Evolutionary conservation across 345 rosid genomes (phyloP), one percentile per base, ranked within the genome.

Genomic region (Populus pruinosa): DNA sequence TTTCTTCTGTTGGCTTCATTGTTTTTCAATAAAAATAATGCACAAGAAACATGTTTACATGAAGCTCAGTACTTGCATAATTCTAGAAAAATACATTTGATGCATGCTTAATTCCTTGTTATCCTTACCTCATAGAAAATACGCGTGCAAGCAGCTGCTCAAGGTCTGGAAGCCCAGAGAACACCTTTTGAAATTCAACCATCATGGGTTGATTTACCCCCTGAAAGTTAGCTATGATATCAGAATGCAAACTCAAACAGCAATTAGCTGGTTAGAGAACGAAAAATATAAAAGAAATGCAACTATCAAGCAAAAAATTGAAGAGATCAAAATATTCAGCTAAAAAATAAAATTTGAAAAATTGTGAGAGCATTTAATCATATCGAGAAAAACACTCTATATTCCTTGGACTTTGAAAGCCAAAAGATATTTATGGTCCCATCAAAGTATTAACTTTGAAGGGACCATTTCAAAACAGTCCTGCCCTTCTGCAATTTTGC

Each of bases 1-100:
- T 92, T 92, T 87, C 99, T 90, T 83, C 99, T 98, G 83, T 84
- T 88, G 74, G 92, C 96, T 90, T 91, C 94, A 79, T 97, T 96
- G 90, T 65, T 78, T 6, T 66, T 73, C 70, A 55, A 43, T 38
- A 49, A 80, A 27, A 43, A 50, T 5, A 67, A 79, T 50, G 71
- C 41, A 41, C 9, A 16, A 72, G 69, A 53, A 50, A 71, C 65
- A 39, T 64, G 49, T 59, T 71, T 35, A 16, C 20, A 29, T 33
- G 63, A 69, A 8, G 23, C 7, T 35, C 43, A 70, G 50, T 16
- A 70, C 47, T 20, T 43, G 17, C 18, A 76, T 50, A 68, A 71
- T 6, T 56, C 61, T 25, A 36, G 68, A 39, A 75, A 33, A 72
- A 66, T 73, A 56, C 50, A 70, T 59, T 27, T 23, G 71, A 44